Conservation (phyloP, 140 eudicot genomes). For the Cichorium intybus region DNA sequence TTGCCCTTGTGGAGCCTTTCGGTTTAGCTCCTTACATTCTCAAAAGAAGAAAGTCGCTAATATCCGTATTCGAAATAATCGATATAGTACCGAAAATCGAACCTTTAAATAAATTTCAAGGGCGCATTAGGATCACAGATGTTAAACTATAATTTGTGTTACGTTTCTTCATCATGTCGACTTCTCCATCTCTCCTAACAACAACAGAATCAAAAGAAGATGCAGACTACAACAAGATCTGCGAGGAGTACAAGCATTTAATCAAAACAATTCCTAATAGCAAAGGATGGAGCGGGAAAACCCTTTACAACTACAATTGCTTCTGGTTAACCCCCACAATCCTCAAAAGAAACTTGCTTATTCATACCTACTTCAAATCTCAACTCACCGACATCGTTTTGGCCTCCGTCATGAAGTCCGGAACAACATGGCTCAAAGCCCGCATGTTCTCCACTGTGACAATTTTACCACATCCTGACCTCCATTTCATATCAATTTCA, state of each 20-base stretch:
- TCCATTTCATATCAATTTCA: constrained; percentile 2
- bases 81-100: constrained; percentile 82
- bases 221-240: not conserved
- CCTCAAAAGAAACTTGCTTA: not conserved
- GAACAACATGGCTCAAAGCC: constrained; percentile 41
- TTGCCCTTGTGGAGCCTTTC: constrained; percentile 95
- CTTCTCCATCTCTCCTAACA: no score
- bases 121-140: no score
- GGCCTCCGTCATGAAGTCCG: constrained; percentile 21
- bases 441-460: constrained; percentile 17
- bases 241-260: not conserved
- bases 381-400: constrained; percentile 22
- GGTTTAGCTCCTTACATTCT: constrained; percentile 96
- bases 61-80: constrained; percentile 82
- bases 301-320: constrained; percentile 4
- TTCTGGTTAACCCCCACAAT: not conserved
- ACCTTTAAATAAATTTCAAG: no score
- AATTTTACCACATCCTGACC: not conserved
- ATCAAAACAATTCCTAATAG: not conserved
- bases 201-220: no score
- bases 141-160: no score
- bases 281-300: constrained; percentile 6
- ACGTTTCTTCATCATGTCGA: no score
- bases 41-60: constrained; percentile 76
- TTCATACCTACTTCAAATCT: constrained; percentile 27